Conservation (phyloP, 352 stramenopile species). For the Globisporangium sylvaticum region DNA sequence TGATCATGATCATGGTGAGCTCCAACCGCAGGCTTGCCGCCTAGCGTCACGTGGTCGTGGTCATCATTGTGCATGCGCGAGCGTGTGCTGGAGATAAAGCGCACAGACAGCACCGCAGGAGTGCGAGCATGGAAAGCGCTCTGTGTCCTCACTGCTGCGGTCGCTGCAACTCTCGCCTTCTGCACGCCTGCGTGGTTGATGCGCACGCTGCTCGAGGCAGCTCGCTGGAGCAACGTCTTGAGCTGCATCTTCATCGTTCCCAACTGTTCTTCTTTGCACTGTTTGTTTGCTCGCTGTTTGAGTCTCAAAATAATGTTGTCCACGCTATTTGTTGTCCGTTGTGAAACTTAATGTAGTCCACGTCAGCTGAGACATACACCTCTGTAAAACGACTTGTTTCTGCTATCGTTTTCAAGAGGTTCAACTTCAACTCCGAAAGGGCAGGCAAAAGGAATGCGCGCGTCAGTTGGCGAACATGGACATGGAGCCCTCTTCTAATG, state of each 20-base stretch:
- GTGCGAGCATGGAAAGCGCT: background rate
- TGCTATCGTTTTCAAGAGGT: slow-evolving; percentile 5
- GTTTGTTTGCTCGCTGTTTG: background rate
- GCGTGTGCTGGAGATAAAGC: slow-evolving; percentile 27
- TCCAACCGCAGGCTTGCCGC: slow-evolving; percentile 25
- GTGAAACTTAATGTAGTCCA: background rate
- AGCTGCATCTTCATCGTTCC: slow-evolving; percentile 11
- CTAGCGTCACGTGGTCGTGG: slow-evolving; percentile 32
- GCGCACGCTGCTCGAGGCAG: background rate
- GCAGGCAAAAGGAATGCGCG: background rate
- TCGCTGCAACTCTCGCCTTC: background rate
- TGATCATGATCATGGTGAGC: slow-evolving; percentile 25
- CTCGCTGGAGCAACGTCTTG: background rate
- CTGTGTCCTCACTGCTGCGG: background rate
- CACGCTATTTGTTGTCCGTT: background rate
- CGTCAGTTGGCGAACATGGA: background rate
- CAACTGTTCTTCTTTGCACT: background rate
- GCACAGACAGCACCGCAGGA: slow-evolving; percentile 1
- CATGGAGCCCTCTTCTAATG: slow-evolving; percentile 3
- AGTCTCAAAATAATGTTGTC: background rate
- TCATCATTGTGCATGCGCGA: slow-evolving; percentile 26
- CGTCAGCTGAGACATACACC: background rate
- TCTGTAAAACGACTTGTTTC: background rate
- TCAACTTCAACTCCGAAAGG: slow-evolving; percentile 17
- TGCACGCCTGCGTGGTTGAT: background rate